A percentile compares a stretch with the other conserved stretches of the same genome.
These are phyloP conservation scores for Pichia manshurica DNA, from an alignment of 805 yeast species.

Conservation along the genomic window DNA sequence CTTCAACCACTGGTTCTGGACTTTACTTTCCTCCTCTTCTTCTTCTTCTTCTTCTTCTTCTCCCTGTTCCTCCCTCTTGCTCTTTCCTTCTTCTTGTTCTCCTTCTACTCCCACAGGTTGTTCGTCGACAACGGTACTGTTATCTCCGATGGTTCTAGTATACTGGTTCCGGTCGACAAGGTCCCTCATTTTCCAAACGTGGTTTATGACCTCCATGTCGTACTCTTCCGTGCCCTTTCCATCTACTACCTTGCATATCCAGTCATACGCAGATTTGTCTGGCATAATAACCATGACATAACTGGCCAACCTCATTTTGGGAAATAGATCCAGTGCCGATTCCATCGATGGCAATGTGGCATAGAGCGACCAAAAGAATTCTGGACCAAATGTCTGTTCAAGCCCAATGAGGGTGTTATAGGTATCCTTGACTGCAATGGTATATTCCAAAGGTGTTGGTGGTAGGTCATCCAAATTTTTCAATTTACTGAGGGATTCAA, in stretches of 20 bases:
- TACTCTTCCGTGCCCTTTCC: conserved; percentile 34
- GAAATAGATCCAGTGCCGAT: conserved; percentile 1
- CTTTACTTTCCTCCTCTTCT: conserved; percentile 6
- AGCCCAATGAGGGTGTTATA: conserved; percentile 15
- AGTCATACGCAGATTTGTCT: conserved; percentile 20
- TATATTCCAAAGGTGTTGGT: conserved; percentile 20
- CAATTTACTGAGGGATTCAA: neutral
- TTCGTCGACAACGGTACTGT: no score
- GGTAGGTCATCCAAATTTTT: conserved; percentile 4
- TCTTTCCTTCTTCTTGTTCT: conserved; percentile 6
- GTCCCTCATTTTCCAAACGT: conserved; percentile 25
- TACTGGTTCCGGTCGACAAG: conserved; percentile 15
- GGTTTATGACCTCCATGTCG: conserved; percentile 51
- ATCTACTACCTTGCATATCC: conserved; percentile 22
- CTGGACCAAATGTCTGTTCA: conserved; percentile 10
- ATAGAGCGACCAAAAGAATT: conserved; percentile 25
- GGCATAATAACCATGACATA: conserved; percentile 62
- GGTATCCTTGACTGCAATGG: conserved; percentile 17
- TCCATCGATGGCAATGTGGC: conserved; percentile 34
- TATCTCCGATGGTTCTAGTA: neutral
- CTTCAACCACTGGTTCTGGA: conserved; percentile 1
- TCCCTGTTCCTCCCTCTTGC: no score
- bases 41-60: no score
- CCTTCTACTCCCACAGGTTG: no score
- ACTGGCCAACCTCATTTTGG: conserved; percentile 30